Conservation (phyloP, 2,329 filamentous ascomycete genomes). For the Ambrosiella beaveri region DNA sequence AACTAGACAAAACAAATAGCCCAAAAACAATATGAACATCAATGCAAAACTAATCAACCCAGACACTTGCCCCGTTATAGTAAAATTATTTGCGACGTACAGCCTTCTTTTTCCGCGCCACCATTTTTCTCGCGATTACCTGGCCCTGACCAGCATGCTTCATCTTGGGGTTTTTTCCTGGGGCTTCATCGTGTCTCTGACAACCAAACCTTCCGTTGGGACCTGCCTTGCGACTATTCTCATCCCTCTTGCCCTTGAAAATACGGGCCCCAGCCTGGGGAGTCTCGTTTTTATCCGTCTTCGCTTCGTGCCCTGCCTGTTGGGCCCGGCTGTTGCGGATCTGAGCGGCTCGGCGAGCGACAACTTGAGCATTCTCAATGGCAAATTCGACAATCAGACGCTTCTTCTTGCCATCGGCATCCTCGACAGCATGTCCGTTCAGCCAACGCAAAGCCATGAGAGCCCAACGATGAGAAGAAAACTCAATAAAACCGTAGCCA, state of each 20-base stretch:
- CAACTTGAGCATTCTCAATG: slow-evolving; percentile 92
- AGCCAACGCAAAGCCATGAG: slow-evolving; percentile 90
- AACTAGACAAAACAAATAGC: slow-evolving; percentile 5
- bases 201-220: slow-evolving; percentile 1
- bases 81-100: slow-evolving; percentile 1
- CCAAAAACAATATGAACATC: slow-evolving; percentile 1
- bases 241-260: slow-evolving; percentile 7
- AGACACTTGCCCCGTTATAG: no score
- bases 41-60: neutral
- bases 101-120: slow-evolving; percentile 11
- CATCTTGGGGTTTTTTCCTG: slow-evolving; percentile 12
- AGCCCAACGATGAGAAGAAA: slow-evolving; percentile 80
- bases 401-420: slow-evolving; percentile 59
- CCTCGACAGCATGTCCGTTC: slow-evolving; percentile 54
- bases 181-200: neutral
- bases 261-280: slow-evolving; percentile 1
- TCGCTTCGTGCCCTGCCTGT: slow-evolving; percentile 27
- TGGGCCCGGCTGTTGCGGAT: slow-evolving; percentile 3
- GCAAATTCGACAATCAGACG: slow-evolving; percentile 90
- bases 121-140: slow-evolving; percentile 13
- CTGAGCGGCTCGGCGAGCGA: slow-evolving; percentile 44
- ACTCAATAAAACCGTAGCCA: slow-evolving; percentile 96
- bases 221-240: slow-evolving; percentile 6
- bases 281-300: slow-evolving; percentile 12
- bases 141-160: slow-evolving; percentile 14